Conservation (phyloP, 768 basidiomycete genomes). For the Leccinum broughii region DNA sequence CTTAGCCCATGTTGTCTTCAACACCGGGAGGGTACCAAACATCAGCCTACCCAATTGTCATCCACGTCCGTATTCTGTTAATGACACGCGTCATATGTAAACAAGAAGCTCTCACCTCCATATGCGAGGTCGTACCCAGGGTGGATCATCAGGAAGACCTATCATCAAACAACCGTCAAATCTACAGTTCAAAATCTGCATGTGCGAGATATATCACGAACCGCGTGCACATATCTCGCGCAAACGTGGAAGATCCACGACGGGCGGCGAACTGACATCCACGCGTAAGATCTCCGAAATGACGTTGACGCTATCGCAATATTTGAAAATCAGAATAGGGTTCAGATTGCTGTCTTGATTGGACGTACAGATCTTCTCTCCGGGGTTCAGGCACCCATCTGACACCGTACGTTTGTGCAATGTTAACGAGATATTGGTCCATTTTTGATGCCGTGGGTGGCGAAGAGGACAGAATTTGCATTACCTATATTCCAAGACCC, state of each 20-base stretch:
- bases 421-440: slow-evolving; percentile 52
- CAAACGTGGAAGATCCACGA: slow-evolving; percentile 57
- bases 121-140: slow-evolving; percentile 72
- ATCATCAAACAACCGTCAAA: slow-evolving; percentile 6
- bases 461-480: slow-evolving; percentile 51
- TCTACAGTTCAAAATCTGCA: neutral
- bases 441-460: slow-evolving; percentile 57
- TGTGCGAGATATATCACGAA: slow-evolving; percentile 32
- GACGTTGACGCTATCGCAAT: slow-evolving; percentile 43
- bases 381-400: slow-evolving; percentile 63
- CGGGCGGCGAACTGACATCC: slow-evolving; percentile 40
- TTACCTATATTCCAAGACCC: slow-evolving; percentile 37
- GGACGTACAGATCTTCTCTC: slow-evolving; percentile 60
- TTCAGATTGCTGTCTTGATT: neutral
- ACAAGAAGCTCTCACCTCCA: slow-evolving; percentile 59
- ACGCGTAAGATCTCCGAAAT: slow-evolving; percentile 63
- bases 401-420: slow-evolving; percentile 54
- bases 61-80: slow-evolving; percentile 8
- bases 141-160: slow-evolving; percentile 76
- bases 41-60: slow-evolving; percentile 46
- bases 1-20: slow-evolving; percentile 58
- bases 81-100: neutral
- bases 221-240: slow-evolving; percentile 62
- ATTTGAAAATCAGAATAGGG: slow-evolving; percentile 1
- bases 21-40: slow-evolving; percentile 57